Percentiles rank a stretch among this genome's conserved stretches.
Conservation (phyloP, 495 filamentous ascomycete genomes). For the Glutinoglossum americanum region DNA sequence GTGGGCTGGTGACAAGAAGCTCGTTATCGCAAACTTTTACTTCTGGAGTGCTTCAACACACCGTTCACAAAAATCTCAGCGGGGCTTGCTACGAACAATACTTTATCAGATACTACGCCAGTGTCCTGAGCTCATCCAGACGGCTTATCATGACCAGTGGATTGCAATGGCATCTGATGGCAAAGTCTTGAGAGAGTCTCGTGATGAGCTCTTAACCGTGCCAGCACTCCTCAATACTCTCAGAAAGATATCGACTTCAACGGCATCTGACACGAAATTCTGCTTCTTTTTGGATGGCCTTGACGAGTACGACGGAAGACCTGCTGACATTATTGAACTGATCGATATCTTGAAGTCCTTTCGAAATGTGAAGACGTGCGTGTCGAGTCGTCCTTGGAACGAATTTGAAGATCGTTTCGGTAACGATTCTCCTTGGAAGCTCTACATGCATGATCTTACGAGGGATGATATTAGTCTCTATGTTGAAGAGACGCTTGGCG, state of each 20-base stretch:
- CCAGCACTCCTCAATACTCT: neutral
- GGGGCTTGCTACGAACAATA: conserved; percentile 23
- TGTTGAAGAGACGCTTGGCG: conserved; percentile 9
- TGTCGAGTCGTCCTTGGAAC: conserved; percentile 28
- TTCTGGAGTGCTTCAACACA: conserved; percentile 22
- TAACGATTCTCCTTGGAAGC: conserved; percentile 5
- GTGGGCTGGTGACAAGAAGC: neutral
- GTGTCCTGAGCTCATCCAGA: conserved; percentile 13
- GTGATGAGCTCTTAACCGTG: neutral
- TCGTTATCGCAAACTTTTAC: conserved; percentile 18
- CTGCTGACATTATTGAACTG: conserved; percentile 10
- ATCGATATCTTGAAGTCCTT: conserved; percentile 6
- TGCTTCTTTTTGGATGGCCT: conserved; percentile 30
- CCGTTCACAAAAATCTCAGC: conserved; percentile 14
- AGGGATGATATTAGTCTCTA: conserved; percentile 15
- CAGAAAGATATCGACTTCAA: too few relatives aligned
- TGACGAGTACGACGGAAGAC: conserved; percentile 21
- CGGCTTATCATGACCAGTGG: neutral
- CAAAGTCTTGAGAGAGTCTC: neutral
- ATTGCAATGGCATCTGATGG: neutral
- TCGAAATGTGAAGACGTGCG: conserved; percentile 23
- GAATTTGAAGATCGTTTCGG: conserved; percentile 22
- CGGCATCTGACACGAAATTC: conserved; percentile 9
- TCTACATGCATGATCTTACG: conserved; percentile 10
- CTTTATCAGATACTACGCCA: conserved; percentile 19